Evolutionary conservation across 345 rosid species (phyloP).

Genomic region (Garcia nutans): DNA sequence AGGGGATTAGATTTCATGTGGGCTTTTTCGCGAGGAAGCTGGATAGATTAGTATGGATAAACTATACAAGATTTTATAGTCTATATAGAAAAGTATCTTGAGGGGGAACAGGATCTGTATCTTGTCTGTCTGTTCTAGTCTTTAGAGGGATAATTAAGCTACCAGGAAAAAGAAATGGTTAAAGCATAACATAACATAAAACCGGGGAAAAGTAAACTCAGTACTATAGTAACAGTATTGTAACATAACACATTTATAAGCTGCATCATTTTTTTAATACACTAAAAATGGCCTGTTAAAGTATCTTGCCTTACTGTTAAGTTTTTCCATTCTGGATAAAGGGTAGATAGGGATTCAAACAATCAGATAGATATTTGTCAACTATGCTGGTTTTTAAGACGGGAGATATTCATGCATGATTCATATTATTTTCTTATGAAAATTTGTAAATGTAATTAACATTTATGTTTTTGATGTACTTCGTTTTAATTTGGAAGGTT

Average conservation of each 20-base stretch:
- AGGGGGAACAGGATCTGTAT: conserved; percentile 26
- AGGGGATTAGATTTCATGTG: conserved; percentile 64
- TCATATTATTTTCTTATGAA: not conserved
- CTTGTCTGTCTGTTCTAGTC: conserved; percentile 22
- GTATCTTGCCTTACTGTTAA: not conserved
- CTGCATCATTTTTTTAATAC: not conserved
- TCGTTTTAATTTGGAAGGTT: not conserved
- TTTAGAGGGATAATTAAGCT: not conserved
- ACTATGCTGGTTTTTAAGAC: too few relatives aligned
- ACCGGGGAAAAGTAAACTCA: conserved; percentile 6
- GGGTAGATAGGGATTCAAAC: too few relatives aligned
- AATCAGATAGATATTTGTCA: too few relatives aligned
- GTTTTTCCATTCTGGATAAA: too few relatives aligned
- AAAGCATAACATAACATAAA: conserved; percentile 11
- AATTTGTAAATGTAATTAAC: not conserved
- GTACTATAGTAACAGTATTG: not conserved
- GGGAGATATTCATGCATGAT: not conserved
- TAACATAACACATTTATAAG: not conserved
- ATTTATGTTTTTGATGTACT: not conserved
- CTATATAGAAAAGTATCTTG: conserved; percentile 10
- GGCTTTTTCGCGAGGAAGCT: conserved; percentile 29
- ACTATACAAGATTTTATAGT: conserved; percentile 1
- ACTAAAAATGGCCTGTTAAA: not conserved
- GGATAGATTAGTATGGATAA: conserved; percentile 38
- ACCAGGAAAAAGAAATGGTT: conserved; percentile 15